Base-by-base conservation (phyloP, 805 yeast species). In the Candida stauntonica region DNA sequence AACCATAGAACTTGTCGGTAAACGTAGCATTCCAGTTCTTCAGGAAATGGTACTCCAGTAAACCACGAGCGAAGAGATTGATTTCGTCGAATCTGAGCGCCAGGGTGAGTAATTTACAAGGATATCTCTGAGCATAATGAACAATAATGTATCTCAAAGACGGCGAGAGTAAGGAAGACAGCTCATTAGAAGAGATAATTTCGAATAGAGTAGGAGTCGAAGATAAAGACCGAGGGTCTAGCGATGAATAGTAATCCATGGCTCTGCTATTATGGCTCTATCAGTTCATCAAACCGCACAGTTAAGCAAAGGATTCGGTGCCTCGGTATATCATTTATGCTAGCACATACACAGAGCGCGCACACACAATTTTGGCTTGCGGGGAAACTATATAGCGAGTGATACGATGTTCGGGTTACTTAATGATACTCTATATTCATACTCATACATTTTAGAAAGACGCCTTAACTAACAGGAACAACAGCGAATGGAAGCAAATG, bases 1-100 rank as follows among this genome's bases (percentile, higher is more conserved):
- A 62, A 2, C 97, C 98, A 55, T 91, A 91, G 56, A 91, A 91
- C 55, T 85, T 84, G 58, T 91, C 97, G 1, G 95, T 86, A 53
- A 91, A 86, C 3, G 93, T 77, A 0, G 94, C 77, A 52, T 86
- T 89, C 86, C 93, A 85, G 34, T 68, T 67, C 36, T 66, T 72
- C 34, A 91, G 59, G 49, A 81, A 85, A 45, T 73, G 70, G 67
- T 78, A 78, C 58, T 93, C 97, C 2, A 91, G 63, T 3, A 72
- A 41, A 0, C 84, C 78, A 52, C 89, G 65, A 3, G 81, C 43
- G 2, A 75, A 42, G 4, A 81, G 57, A 50, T 81, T 81, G 26
- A 87, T 52, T 64, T 86, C 96, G 57, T 91, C 96, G 54, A 84
- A 88, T 31, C 68, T 65, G 50, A 83, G 77, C 19, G 86, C 75